These are phyloP conservation scores for Ophiosphaerella korrae DNA, from an alignment of 2,329 filamentous ascomycete genomes.

Conservation along the genomic window DNA sequence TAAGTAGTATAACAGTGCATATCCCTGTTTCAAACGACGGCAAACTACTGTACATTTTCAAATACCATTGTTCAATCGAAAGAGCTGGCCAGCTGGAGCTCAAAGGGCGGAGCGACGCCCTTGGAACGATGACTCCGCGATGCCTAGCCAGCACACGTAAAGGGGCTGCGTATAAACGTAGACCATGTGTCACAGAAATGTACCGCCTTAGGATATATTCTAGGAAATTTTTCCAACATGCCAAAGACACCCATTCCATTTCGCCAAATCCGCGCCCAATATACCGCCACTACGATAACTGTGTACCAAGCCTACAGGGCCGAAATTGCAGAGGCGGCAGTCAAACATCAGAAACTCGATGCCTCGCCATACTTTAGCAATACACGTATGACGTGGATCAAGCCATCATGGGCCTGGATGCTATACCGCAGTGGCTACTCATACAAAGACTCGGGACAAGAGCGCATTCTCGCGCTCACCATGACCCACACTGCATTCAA, in stretches of 20 bases:
- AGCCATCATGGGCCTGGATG: constrained; percentile 68
- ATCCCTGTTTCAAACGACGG: neutral
- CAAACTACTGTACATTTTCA: neutral
- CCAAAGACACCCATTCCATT: constrained; percentile 9
- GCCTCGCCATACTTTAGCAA: constrained; percentile 59
- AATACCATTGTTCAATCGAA: neutral
- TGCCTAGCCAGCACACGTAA: too few relatives aligned
- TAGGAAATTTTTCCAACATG: neutral
- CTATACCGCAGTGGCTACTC: constrained; percentile 67
- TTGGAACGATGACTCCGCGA: neutral
- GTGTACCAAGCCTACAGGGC: constrained; percentile 66
- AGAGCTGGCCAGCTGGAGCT: neutral
- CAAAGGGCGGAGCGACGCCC: constrained; percentile 4
- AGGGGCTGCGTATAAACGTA: neutral
- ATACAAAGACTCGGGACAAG: constrained; percentile 61
- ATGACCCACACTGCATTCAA: constrained; percentile 60
- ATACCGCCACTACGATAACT: constrained; percentile 59
- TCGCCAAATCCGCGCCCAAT: constrained; percentile 60
- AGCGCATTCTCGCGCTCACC: constrained; percentile 62
- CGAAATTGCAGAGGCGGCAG: constrained; percentile 59
- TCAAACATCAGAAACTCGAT: constrained; percentile 57
- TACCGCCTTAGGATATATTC: neutral
- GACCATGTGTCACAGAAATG: neutral
- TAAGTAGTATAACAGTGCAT: neutral
- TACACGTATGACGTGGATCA: constrained; percentile 69